These are phyloP conservation scores for Penicillium flavigenum DNA, from an alignment of 495 filamentous ascomycete species.

Conservation along the genomic window DNA sequence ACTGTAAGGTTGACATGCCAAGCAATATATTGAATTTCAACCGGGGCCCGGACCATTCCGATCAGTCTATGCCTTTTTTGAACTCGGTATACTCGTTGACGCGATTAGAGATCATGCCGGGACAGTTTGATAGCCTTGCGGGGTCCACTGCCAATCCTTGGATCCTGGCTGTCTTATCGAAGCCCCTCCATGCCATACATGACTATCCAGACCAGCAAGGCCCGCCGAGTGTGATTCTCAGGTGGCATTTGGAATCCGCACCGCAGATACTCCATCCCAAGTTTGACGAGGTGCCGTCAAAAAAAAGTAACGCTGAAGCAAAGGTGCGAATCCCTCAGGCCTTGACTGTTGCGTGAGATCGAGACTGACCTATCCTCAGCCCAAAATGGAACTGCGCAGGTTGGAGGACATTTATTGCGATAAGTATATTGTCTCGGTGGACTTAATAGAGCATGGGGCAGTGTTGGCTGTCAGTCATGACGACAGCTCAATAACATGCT, in stretches of 20 bases:
- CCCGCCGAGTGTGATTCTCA: conserved; percentile 65
- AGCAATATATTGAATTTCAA: conserved; percentile 32
- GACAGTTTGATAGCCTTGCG: conserved; percentile 49
- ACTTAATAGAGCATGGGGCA: conserved; percentile 63
- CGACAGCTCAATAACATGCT: conserved; percentile 76
- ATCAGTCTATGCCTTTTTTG: conserved; percentile 32
- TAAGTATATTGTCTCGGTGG: conserved; percentile 67
- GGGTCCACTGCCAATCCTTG: conserved; percentile 56
- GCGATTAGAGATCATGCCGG: conserved; percentile 64
- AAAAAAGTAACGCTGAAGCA: conserved; percentile 53
- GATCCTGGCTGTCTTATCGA: conserved; percentile 70
- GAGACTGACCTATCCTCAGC: conserved; percentile 38
- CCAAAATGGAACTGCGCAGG: conserved; percentile 60
- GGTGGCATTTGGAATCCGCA: conserved; percentile 70
- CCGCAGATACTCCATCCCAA: conserved; percentile 63
- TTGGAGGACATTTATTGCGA: conserved; percentile 63
- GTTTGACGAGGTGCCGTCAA: conserved; percentile 70
- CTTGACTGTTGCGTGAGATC: conserved; percentile 9
- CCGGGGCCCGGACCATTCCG: conserved; percentile 25
- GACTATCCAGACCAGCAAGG: conserved; percentile 58
- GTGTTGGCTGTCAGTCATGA: conserved; percentile 67
- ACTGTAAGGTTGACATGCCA: conserved; percentile 44
- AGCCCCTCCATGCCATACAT: conserved; percentile 47
- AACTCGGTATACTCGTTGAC: conserved; percentile 58
- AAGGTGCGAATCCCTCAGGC: conserved; percentile 31